Evolutionary conservation across 495 filamentous ascomycete genomes (phyloP).

Genomic region (Xylona heveae): DNA sequence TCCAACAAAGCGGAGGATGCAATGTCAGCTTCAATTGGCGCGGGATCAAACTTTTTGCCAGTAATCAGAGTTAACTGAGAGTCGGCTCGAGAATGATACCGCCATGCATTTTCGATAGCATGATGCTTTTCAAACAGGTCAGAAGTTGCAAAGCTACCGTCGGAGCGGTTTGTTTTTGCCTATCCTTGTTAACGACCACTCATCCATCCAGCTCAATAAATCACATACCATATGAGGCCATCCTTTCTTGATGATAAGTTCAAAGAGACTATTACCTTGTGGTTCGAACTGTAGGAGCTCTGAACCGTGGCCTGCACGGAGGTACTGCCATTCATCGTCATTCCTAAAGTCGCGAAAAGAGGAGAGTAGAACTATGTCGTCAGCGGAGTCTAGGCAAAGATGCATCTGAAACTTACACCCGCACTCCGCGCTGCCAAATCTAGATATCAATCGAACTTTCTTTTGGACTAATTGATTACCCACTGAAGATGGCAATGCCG

Average conservation of each 20-base stretch:
- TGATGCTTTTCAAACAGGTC: slow-evolving; percentile 36
- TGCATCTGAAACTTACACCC: too few species aligned
- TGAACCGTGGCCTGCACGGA: slow-evolving; percentile 22
- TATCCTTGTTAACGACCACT: too few species aligned
- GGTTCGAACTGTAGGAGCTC: slow-evolving; percentile 30
- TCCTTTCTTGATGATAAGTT: slow-evolving; percentile 32
- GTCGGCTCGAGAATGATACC: slow-evolving; percentile 36
- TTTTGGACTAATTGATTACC: slow-evolving; percentile 23
- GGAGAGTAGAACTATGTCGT: too few species aligned
- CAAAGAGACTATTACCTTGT: slow-evolving; percentile 27
- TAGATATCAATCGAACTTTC: slow-evolving; percentile 27
- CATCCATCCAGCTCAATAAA: too few species aligned
- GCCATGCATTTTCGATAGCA: slow-evolving; percentile 28
- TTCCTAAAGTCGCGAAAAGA: slow-evolving; percentile 23
- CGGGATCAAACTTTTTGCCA: slow-evolving; percentile 48
- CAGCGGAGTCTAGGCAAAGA: too few species aligned
- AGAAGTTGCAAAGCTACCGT: slow-evolving; percentile 34
- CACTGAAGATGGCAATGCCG: slow-evolving; percentile 22
- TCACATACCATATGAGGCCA: slow-evolving; percentile 51
- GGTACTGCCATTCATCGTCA: slow-evolving; percentile 48
- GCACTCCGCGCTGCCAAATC: slow-evolving; percentile 36
- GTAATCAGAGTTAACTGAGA: slow-evolving; percentile 39
- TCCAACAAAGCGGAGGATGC: slow-evolving; percentile 12
- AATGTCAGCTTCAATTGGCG: slow-evolving; percentile 32
- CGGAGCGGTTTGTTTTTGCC: slow-evolving; percentile 32